A percentile compares a stretch with the other conserved stretches of the same genome.
phyloP scores from a whole-genome alignment of 1,284 basidiomycete genomes.

The Apiotrichum laibachii region DNA sequence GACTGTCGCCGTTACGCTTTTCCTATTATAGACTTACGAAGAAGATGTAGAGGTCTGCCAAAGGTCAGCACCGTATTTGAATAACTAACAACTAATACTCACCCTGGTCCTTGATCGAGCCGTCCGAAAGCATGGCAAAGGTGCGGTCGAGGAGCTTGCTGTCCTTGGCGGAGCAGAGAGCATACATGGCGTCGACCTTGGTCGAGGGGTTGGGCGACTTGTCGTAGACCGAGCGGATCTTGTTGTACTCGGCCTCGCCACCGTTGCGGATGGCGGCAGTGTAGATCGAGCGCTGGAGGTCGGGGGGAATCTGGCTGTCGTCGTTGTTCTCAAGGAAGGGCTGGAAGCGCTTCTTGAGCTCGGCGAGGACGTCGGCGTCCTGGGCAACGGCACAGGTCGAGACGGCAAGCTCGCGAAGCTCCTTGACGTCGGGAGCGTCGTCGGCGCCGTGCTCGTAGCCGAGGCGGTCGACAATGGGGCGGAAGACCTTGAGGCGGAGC shows the following conservation, averaged over 20 bases:
- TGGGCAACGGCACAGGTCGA: slow-evolving; percentile 63
- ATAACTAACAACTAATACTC: not conserved
- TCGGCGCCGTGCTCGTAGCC: slow-evolving; percentile 71
- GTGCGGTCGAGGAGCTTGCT: slow-evolving; percentile 59
- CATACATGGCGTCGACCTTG: slow-evolving; percentile 64
- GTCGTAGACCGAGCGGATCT: slow-evolving; percentile 66
- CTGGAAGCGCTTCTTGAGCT: slow-evolving; percentile 71
- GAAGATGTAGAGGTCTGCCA: slow-evolving; percentile 58
- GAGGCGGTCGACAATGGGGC: slow-evolving; percentile 72
- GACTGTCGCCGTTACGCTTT: slow-evolving; percentile 26
- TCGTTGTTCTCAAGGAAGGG: slow-evolving; percentile 70
- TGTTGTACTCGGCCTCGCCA: slow-evolving; percentile 73
- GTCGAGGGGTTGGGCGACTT: slow-evolving; percentile 71
- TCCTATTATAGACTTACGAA: slow-evolving; percentile 24
- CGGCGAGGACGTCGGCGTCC: slow-evolving; percentile 67
- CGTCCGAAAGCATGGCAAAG: slow-evolving; percentile 58
- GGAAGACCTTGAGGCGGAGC: slow-evolving; percentile 70
- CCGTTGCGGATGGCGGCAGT: slow-evolving; percentile 64
- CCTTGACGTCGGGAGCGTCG: slow-evolving; percentile 70
- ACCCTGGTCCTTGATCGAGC: slow-evolving; percentile 59
- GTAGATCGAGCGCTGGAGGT: slow-evolving; percentile 58
- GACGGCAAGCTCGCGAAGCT: slow-evolving; percentile 76
- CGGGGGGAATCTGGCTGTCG: slow-evolving; percentile 73
- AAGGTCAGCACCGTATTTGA: not conserved
- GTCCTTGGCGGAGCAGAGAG: slow-evolving; percentile 40